A percentile compares a stretch with the other conserved stretches of the same genome.
Conservation (phyloP, 2,329 filamentous ascomycete genomes). For the Botryotinia globosa region DNA sequence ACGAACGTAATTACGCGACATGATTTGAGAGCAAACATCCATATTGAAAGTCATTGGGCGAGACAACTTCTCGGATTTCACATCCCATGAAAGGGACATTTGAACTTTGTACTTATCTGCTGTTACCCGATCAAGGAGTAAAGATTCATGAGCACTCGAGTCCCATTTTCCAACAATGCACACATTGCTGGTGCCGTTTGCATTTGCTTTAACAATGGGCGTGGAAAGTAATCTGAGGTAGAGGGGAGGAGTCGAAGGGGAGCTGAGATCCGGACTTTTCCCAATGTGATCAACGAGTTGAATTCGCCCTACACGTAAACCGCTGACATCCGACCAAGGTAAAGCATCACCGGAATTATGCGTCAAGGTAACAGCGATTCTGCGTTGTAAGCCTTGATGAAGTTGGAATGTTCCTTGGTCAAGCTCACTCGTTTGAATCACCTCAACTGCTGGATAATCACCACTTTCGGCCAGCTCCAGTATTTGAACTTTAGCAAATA, state of each 20-base stretch:
- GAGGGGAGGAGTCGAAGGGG: slow-evolving; percentile 66
- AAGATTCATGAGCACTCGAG: slow-evolving; percentile 84
- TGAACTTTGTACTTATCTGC: slow-evolving; percentile 91
- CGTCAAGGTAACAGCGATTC: slow-evolving; percentile 82
- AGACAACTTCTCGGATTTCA: slow-evolving; percentile 78
- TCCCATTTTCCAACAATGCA: slow-evolving; percentile 94
- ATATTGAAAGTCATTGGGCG: slow-evolving; percentile 84
- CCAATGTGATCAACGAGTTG: slow-evolving; percentile 81
- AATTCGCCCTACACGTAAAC: slow-evolving; percentile 75
- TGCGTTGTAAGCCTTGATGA: slow-evolving; percentile 88
- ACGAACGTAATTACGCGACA: slow-evolving; percentile 79
- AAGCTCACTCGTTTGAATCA: slow-evolving; percentile 77
- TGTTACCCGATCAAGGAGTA: slow-evolving; percentile 90
- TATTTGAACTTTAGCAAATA: slow-evolving; percentile 84
- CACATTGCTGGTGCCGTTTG: slow-evolving; percentile 85
- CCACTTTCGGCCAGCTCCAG: slow-evolving; percentile 89
- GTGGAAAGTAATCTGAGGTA: slow-evolving; percentile 72
- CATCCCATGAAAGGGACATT: slow-evolving; percentile 81
- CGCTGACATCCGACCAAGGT: slow-evolving; percentile 81
- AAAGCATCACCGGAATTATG: slow-evolving; percentile 86
- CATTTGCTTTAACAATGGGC: slow-evolving; percentile 78
- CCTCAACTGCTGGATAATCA: slow-evolving; percentile 88
- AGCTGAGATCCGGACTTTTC: slow-evolving; percentile 76
- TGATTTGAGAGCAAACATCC: slow-evolving; percentile 77
- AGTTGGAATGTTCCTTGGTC: slow-evolving; percentile 92